These are phyloP conservation scores for Juglanconis juglandina DNA, from an alignment of 2,329 filamentous ascomycete species.

Conservation along the genomic window DNA sequence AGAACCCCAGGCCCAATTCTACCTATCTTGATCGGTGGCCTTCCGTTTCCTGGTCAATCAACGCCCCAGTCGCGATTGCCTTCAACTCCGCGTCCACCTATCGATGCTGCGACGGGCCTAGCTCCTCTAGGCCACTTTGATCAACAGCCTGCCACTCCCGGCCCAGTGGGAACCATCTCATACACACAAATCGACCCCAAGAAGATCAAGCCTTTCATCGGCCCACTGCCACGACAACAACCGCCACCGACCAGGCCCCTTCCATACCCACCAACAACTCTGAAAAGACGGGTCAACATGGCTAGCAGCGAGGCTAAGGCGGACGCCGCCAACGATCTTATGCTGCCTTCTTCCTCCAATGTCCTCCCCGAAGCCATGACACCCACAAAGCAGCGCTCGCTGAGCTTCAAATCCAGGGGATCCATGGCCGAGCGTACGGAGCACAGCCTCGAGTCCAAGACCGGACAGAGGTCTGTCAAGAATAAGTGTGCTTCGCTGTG, in stretches of 20 bases:
- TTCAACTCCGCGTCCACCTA: background rate
- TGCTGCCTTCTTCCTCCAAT: no score
- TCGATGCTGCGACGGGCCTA: background rate
- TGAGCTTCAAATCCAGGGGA: background rate
- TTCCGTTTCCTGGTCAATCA: background rate
- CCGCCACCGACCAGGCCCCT: conserved; percentile 4
- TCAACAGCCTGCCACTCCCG: background rate
- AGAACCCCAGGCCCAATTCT: background rate
- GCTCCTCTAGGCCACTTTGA: background rate
- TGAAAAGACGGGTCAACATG: background rate
- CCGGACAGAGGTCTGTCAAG: background rate
- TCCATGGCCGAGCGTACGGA: background rate
- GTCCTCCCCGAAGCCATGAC: background rate
- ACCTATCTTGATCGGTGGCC: background rate
- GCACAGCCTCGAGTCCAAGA: background rate
- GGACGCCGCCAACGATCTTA: background rate
- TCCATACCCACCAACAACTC: background rate
- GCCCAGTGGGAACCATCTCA: background rate
- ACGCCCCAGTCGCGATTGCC: background rate
- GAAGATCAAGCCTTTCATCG: conserved; percentile 5
- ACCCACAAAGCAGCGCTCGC: background rate
- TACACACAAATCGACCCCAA: background rate
- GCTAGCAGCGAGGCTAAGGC: background rate
- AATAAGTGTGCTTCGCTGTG: background rate
- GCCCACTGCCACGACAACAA: conserved; percentile 7